phyloP scores from a whole-genome alignment of 805 yeast species.

The Candida germanica region DNA sequence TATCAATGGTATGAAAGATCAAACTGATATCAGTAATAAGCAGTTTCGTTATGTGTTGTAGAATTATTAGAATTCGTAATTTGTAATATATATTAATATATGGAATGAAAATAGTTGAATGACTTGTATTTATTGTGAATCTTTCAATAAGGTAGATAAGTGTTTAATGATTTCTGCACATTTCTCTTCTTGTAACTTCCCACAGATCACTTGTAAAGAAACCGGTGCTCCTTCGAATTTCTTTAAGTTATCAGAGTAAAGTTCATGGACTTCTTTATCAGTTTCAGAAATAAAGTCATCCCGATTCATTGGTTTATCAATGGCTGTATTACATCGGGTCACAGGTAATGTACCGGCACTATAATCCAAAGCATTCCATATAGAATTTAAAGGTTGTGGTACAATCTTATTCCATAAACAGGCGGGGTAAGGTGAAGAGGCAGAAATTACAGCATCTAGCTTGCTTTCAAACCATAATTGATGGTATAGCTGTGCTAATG shows the following conservation, averaged over 20 bases:
- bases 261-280: constrained; percentile 10
- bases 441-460: constrained; percentile 9
- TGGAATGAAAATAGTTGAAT: no score
- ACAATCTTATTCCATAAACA: constrained; percentile 32
- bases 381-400: constrained; percentile 32
- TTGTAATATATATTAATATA: background rate
- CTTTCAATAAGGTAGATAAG: background rate
- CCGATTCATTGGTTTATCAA: constrained; percentile 6
- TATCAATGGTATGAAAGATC: constrained; percentile 27
- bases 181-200: constrained; percentile 5
- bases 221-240: constrained; percentile 6
- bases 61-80: no score
- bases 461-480: constrained; percentile 6
- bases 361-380: constrained; percentile 21
- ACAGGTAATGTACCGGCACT: constrained; percentile 45
- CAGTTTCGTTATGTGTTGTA: constrained; percentile 19
- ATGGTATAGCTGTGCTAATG: constrained; percentile 7
- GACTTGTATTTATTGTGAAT: no score
- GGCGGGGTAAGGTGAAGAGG: constrained; percentile 10
- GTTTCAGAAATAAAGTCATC: constrained; percentile 7
- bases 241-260: constrained; percentile 5
- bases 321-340: constrained; percentile 25
- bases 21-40: constrained; percentile 24
- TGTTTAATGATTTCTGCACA: constrained; percentile 3
- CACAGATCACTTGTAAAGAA: constrained; percentile 5